Evolutionary conservation across 2,329 filamentous ascomycete genomes (phyloP).

Genomic region (Colletotrichum aenigma): DNA sequence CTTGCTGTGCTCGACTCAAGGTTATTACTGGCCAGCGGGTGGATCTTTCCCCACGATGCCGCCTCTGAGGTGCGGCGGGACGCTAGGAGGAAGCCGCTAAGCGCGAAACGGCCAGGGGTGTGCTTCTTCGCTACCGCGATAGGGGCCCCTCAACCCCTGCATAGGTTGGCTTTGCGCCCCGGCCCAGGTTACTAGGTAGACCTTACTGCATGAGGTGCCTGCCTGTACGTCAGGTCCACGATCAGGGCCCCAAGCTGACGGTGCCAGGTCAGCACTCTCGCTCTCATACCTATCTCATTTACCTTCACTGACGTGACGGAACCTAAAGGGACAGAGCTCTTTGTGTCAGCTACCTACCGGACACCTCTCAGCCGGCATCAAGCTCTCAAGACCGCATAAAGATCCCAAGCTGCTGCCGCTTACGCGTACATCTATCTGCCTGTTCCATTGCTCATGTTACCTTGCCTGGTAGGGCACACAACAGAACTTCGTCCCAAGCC

Average conservation of each 20-base stretch:
- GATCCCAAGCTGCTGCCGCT: neutral
- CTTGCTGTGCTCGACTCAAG: neutral
- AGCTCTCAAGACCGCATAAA: neutral
- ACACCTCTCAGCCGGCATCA: neutral
- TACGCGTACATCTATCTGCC: neutral
- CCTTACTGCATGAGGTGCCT: neutral
- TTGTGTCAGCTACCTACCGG: neutral
- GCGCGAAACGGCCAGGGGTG: slow-evolving; percentile 2
- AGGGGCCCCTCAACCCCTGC: neutral
- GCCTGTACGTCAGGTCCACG: neutral
- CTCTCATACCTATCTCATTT: neutral
- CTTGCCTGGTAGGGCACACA: neutral
- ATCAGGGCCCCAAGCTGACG: neutral
- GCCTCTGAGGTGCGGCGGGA: neutral
- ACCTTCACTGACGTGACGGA: neutral
- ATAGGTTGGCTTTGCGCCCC: neutral
- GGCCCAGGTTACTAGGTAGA: neutral
- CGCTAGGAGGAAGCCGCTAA: neutral
- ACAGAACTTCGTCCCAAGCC: neutral
- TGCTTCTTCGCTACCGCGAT: neutral
- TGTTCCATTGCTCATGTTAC: neutral
- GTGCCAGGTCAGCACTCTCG: neutral
- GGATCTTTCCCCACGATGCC: neutral
- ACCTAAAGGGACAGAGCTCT: neutral
- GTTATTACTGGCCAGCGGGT: neutral